Percentiles rank a stretch among this genome's conserved stretches.
These are phyloP conservation scores for Calamus simplicifolius DNA, from an alignment of 176 grass and related monocot species.

Conservation along the genomic window DNA sequence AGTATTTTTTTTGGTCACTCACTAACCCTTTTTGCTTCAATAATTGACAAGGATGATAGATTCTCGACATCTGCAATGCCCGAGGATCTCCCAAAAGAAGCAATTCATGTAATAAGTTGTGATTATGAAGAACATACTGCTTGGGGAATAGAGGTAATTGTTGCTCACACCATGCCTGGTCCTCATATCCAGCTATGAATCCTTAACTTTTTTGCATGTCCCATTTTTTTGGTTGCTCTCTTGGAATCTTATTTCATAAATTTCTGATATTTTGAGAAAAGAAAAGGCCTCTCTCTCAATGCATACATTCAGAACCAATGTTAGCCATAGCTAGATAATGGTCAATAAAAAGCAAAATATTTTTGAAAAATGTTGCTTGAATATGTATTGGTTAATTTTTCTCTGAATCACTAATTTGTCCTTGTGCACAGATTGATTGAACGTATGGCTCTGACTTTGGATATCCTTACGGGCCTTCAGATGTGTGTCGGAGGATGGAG, in stretches of 20 bases:
- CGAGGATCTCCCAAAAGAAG: conserved; percentile 89
- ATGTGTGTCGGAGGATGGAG: conserved; percentile 98
- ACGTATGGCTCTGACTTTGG: conserved; percentile 98
- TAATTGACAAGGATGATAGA: conserved; percentile 88
- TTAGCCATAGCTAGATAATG: no score
- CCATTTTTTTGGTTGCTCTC: no score
- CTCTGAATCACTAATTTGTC: neutral
- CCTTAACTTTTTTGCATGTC: no score
- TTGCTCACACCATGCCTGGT: no score
- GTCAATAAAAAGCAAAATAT: no score
- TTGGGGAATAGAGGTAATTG: conserved; percentile 81
- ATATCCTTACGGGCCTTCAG: conserved; percentile 93
- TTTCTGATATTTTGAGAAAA: no score
- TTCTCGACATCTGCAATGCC: conserved; percentile 79
- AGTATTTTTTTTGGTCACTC: conserved; percentile 95
- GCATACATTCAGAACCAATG: no score
- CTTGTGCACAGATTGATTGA: conserved; percentile 62
- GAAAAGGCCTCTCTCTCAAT: no score
- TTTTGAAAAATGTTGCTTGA: no score
- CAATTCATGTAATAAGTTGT: conserved; percentile 98
- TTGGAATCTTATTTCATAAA: no score
- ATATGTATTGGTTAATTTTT: neutral
- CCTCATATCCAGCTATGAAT: no score
- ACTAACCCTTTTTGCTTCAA: conserved; percentile 79
- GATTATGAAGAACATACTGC: conserved; percentile 95